phyloP scores from a whole-genome alignment of 495 filamentous ascomycete species.

The Penicillium daleae region DNA sequence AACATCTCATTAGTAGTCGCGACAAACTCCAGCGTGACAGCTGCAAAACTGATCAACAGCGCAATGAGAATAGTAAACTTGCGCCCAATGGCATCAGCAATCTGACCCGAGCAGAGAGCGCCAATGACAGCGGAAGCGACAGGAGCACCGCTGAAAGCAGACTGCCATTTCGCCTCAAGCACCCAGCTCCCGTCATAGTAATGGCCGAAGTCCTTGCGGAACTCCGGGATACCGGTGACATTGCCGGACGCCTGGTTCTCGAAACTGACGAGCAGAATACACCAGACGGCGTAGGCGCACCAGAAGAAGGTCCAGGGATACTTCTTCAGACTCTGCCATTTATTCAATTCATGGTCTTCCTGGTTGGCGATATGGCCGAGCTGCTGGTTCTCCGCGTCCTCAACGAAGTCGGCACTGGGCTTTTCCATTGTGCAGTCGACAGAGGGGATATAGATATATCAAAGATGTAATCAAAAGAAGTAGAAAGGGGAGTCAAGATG shows the following conservation, averaged over 20 bases:
- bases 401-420: conserved; percentile 19
- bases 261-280: conserved; percentile 32
- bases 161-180: conserved; percentile 35
- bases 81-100: conserved; percentile 23
- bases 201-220: conserved; percentile 37
- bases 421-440: conserved; percentile 15
- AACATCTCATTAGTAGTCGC: conserved; percentile 35
- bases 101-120: conserved; percentile 23
- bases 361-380: conserved; percentile 22
- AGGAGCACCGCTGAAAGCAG: conserved; percentile 32
- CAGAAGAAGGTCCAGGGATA: conserved; percentile 24
- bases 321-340: conserved; percentile 23
- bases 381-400: conserved; percentile 16
- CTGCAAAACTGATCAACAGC: conserved; percentile 29
- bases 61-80: conserved; percentile 16
- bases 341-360: conserved; percentile 22
- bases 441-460: background rate
- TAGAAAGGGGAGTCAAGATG: background rate
- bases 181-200: conserved; percentile 30
- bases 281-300: conserved; percentile 30
- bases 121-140: conserved; percentile 24
- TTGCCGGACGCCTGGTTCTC: conserved; percentile 37
- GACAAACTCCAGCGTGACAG: conserved; percentile 33
- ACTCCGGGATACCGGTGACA: conserved; percentile 36
- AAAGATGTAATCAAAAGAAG: background rate